These are phyloP conservation scores for Hyphochytrium catenoides DNA, from an alignment of 352 stramenopile genomes.

Conservation along the genomic window DNA sequence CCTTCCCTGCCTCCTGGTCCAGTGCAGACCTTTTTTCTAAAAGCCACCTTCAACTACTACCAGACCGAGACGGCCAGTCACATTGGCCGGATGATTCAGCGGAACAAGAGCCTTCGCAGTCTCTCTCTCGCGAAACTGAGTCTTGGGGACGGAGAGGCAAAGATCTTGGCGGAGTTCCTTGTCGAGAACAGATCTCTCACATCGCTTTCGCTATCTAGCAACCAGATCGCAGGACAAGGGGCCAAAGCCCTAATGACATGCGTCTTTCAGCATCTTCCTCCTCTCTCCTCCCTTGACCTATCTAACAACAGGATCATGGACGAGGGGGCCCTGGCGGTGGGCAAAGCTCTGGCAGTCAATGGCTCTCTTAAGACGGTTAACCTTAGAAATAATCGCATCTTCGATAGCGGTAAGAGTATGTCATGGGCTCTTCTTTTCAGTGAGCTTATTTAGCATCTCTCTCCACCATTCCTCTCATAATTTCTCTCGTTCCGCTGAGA, in stretches of 20 bases:
- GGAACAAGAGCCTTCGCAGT: too few species aligned
- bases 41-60: too few species aligned
- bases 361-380: background rate
- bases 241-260: conserved; percentile 25
- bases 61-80: too few species aligned
- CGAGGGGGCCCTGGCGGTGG: conserved; percentile 21
- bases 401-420: too few species aligned
- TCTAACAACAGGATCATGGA: conserved; percentile 37
- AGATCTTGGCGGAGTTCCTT: conserved; percentile 36
- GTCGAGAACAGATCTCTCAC: conserved; percentile 32
- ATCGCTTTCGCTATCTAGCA: conserved; percentile 25
- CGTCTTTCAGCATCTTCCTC: conserved; percentile 18
- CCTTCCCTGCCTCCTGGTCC: too few species aligned
- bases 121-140: too few species aligned
- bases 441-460: too few species aligned
- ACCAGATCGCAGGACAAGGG: conserved; percentile 28
- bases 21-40: too few species aligned
- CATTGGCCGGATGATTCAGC: too few species aligned
- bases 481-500: too few species aligned
- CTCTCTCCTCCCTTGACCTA: conserved; percentile 27
- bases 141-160: conserved; percentile 32
- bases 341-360: conserved; percentile 11
- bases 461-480: too few species aligned
- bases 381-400: conserved; percentile 5
- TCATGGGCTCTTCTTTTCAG: too few species aligned